A percentile compares a stretch with the other conserved stretches of the same genome.
Evolutionary conservation across 1,139 yeast species (phyloP).

Genomic region (Zygotorulaspora mrakii): DNA sequence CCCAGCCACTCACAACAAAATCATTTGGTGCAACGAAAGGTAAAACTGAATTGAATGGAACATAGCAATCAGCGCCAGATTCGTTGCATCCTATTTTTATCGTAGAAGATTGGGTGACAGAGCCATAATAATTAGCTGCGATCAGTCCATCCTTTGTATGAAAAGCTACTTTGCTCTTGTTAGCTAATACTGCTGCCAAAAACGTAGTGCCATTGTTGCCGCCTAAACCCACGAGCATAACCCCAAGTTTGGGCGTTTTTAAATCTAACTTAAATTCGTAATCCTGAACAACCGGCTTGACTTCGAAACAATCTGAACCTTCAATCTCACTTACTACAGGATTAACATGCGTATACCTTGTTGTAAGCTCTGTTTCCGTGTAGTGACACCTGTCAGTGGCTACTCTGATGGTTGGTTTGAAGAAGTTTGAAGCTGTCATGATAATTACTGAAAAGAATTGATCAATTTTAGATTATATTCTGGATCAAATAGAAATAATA

Average conservation of each 20-base stretch:
- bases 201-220: conserved; percentile 96
- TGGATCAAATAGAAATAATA: neutral
- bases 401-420: conserved; percentile 47
- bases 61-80: conserved; percentile 82
- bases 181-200: conserved; percentile 80
- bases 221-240: conserved; percentile 89
- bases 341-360: conserved; percentile 72
- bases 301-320: conserved; percentile 53
- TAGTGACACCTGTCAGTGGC: conserved; percentile 59
- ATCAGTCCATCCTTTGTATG: conserved; percentile 74
- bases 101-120: conserved; percentile 94
- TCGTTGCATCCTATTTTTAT: conserved; percentile 81
- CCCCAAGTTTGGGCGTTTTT: conserved; percentile 80
- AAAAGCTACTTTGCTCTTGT: conserved; percentile 73
- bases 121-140: conserved; percentile 87
- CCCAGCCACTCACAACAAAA: conserved; percentile 93
- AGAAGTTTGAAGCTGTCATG: conserved; percentile 15
- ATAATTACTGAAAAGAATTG: neutral
- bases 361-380: conserved; percentile 56
- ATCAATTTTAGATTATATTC: neutral
- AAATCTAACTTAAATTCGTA: conserved; percentile 85
- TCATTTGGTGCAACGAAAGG: conserved; percentile 92
- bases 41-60: conserved; percentile 84
- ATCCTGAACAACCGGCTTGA: conserved; percentile 67
- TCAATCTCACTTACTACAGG: conserved; percentile 51